Evolutionary conservation across 768 basidiomycete species (phyloP).

Genomic region (Boletus huronensis): DNA sequence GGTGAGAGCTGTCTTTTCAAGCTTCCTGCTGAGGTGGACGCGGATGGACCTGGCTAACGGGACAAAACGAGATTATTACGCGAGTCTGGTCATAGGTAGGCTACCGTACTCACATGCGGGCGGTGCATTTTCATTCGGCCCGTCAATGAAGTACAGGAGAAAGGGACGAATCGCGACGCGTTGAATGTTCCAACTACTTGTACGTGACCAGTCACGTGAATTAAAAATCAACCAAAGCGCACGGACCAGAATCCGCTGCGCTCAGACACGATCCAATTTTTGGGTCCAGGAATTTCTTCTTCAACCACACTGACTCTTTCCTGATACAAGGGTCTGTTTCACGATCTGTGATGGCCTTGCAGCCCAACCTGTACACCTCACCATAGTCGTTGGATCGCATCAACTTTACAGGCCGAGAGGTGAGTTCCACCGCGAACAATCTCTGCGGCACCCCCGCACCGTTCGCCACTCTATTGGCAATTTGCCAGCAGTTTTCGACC

Average conservation of each 20-base stretch:
- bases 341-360: not conserved
- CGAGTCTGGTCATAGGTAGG: not conserved
- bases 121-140: conserved; percentile 11
- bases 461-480: not conserved
- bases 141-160: not conserved
- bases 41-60: conserved; percentile 9
- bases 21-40: conserved; percentile 19
- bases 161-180: not conserved
- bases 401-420: not conserved
- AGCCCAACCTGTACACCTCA: not conserved
- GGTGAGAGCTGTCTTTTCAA: conserved; percentile 22
- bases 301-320: not conserved
- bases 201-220: conserved; percentile 25
- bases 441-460: not conserved
- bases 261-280: no score
- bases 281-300: no score
- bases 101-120: conserved; percentile 12
- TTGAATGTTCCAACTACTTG: no score
- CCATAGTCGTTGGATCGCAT: not conserved
- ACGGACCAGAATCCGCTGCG: not conserved
- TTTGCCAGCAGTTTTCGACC: not conserved
- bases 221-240: conserved; percentile 17
- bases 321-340: not conserved
- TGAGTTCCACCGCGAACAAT: not conserved
- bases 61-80: not conserved